Conservation (phyloP, 345 rosid species). For the Eucalyptus marginata region DNA sequence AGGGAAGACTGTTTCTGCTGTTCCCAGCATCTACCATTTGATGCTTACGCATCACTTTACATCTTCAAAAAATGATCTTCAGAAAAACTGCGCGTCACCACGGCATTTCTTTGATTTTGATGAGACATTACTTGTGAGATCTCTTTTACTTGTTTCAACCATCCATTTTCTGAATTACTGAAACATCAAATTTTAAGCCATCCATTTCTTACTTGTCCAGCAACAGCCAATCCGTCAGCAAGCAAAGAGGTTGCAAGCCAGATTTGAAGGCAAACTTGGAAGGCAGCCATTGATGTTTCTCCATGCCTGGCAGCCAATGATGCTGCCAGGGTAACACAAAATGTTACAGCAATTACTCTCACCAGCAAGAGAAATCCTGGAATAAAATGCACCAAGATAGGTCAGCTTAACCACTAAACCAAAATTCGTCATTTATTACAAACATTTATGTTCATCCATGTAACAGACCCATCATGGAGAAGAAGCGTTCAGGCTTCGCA, state of each 20-base stretch:
- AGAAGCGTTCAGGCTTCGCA: not conserved
- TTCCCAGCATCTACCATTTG: not conserved
- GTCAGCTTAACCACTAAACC: not conserved
- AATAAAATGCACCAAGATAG: not conserved
- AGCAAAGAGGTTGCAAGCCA: slow-evolving; percentile 96
- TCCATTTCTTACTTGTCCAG: slow-evolving; percentile 60
- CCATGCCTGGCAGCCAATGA: slow-evolving; percentile 91
- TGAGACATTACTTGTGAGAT: not conserved
- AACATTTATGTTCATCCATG: not conserved
- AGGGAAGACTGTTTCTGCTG: not conserved
- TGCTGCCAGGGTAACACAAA: slow-evolving; percentile 87
- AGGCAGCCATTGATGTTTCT: slow-evolving; percentile 82
- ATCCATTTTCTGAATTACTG: not conserved
- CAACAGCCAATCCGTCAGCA: slow-evolving; percentile 92
- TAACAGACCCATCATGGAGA: not conserved
- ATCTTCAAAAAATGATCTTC: not conserved
- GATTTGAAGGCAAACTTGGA: slow-evolving; percentile 95
- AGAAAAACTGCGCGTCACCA: not conserved
- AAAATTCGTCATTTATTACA: not conserved
- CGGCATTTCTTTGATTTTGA: not conserved
- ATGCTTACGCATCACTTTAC: not conserved
- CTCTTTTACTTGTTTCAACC: not conserved
- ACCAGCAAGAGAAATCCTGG: slow-evolving; percentile 66
- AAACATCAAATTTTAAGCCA: not conserved
- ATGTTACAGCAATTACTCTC: slow-evolving; percentile 88